phyloP scores from a whole-genome alignment of 2,329 filamentous ascomycete genomes.

The Arthrobotrys iridis region DNA sequence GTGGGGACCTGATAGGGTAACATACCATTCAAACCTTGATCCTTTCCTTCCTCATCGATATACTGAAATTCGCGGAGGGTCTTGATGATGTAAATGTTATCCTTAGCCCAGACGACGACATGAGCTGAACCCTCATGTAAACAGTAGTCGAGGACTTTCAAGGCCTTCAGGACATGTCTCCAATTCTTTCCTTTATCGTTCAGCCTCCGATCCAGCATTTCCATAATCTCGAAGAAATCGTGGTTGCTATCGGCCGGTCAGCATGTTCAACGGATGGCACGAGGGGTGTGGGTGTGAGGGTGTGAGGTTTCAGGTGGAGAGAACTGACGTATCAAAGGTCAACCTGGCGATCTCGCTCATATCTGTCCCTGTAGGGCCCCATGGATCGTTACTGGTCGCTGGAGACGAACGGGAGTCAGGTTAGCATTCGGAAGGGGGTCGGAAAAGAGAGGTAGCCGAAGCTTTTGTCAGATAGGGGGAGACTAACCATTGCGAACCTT shows the following conservation, averaged over 20 bases:
- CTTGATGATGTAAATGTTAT: conserved; percentile 99
- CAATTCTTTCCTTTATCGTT: conserved; percentile 99
- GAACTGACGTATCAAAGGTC: conserved; percentile 91
- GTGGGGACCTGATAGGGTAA: background rate
- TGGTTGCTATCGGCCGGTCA: conserved; percentile 72
- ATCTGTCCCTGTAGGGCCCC: conserved; percentile 96
- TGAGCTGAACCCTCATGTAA: conserved; percentile 96
- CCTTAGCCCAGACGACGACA: conserved; percentile 95
- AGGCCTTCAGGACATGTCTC: conserved; percentile 95
- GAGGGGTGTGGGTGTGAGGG: no score
- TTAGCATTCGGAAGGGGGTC: conserved; percentile 58
- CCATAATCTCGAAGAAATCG: conserved; percentile 99
- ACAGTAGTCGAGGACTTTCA: conserved; percentile 98
- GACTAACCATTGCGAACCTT: conserved; percentile 94
- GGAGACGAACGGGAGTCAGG: conserved; percentile 53
- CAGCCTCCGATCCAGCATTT: conserved; percentile 97
- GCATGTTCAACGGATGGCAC: background rate
- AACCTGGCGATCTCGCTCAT: conserved; percentile 99
- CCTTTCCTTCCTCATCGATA: conserved; percentile 91
- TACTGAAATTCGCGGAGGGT: conserved; percentile 97
- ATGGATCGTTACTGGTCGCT: conserved; percentile 99
- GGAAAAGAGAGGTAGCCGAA: background rate
- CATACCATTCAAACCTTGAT: conserved; percentile 96
- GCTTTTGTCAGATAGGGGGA: background rate
- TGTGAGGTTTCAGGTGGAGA: background rate